Base-by-base conservation (phyloP, 768 basidiomycete genomes). In the Pleurotus eryngii region DNA sequence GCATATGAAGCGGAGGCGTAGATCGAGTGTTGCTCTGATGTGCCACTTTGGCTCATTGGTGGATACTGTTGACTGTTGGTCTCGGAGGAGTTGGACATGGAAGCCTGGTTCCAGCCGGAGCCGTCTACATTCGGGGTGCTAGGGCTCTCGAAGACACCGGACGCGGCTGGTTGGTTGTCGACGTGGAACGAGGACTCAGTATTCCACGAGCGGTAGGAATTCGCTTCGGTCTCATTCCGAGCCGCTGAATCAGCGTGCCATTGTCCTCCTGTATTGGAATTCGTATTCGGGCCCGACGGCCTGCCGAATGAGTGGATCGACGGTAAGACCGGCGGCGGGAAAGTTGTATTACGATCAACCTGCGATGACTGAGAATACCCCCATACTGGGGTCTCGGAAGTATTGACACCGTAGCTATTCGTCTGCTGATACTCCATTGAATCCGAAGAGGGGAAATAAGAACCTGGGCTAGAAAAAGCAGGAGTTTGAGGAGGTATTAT, bases 231-330 rank as follows among this genome's bases (percentile, higher is more conserved):
- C 24, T 74, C 73, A 42, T 56, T 60, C 40, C 67, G 60, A 26
- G 63, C 53, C 51, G 60, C 67, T 49, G 45, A 70, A 67, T 42
- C 69, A 58, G 42, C 64, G 64, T 38, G 63, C 58, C 50, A 55
- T 24, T 54, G 35, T 17, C 17, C 45, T 37, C 42, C 37, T 17
- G 57, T 46, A 43, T 42, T 49, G 18, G 48, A 48, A 35, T n/a
- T 42, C 24, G 49, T 27, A 3, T 38, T 40, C 30, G 68, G 58
- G 49, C 64, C 62, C 17, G 72, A 49, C 48, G 69, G 70, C 26
- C 83, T 79, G 18, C 73, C 72, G 58, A 81, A 79, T 38, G 81
- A 74, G 47, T 80, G 79, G 57, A 82, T 80, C 20, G 83, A 81
- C 3, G 81, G 81, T 37, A 85, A 71, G 47, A 78, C 74, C 1